Conservation (phyloP, 108 stramenopile species). For the Pseudonitzschia pungens region DNA sequence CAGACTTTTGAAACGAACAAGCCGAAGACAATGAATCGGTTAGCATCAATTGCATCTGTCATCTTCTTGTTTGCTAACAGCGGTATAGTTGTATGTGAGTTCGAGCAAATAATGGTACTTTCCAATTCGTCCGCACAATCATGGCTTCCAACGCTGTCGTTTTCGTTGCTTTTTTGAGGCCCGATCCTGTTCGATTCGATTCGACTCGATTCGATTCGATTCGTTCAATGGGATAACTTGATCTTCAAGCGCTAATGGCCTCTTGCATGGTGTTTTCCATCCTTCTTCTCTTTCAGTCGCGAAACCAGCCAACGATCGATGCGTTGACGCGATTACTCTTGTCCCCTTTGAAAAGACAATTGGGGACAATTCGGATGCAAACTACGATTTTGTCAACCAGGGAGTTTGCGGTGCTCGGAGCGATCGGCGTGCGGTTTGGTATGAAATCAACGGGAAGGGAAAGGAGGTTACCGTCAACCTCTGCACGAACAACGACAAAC, state of each 20-base stretch:
- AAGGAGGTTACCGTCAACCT: constrained; percentile 32
- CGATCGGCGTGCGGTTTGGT: constrained; percentile 37
- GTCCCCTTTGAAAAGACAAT: constrained; percentile 14
- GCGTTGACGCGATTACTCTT: constrained; percentile 22
- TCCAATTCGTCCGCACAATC: too few relatives aligned
- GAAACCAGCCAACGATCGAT: constrained; percentile 31
- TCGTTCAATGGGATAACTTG: neutral
- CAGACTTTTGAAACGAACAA: too few relatives aligned
- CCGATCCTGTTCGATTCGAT: neutral
- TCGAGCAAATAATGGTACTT: too few relatives aligned
- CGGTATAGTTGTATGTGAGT: constrained; percentile 5
- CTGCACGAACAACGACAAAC: constrained; percentile 37
- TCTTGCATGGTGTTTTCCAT: neutral
- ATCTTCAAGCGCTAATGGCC: neutral
- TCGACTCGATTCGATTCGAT: neutral
- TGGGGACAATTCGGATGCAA: constrained; percentile 27
- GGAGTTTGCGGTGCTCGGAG: constrained; percentile 39
- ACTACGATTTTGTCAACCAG: constrained; percentile 35
- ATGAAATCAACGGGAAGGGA: constrained; percentile 32
- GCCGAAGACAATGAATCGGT: neutral
- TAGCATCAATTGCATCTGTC: neutral
- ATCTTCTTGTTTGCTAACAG: neutral
- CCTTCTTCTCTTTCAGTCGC: constrained; percentile 2
- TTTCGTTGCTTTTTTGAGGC: neutral
- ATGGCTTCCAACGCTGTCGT: neutral